Evolutionary conservation across 2,329 filamentous ascomycete species (phyloP), one percentile per base, ranked within the genome.

Genomic region (Phialophora macrospora): DNA sequence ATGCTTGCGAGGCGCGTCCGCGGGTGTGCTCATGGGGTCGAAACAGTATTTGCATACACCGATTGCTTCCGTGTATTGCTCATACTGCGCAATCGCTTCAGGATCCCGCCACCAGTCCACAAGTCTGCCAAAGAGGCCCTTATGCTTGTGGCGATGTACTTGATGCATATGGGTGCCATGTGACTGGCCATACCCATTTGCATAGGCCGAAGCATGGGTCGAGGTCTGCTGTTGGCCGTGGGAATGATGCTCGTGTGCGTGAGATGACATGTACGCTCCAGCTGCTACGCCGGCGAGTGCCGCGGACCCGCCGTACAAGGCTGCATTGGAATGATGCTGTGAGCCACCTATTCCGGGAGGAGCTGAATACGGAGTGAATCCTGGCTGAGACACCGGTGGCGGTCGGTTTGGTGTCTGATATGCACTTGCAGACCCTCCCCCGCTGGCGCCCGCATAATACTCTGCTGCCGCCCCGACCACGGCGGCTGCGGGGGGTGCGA

Each of bases 1-100:
- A 72, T 89, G 87, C 69, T 84, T 85, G 60, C 87, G 81, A 5
- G 87, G 87, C 0, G 86, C 87, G 73, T 88, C 82, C 65, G 77
- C 74, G 2, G 84, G 81, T 3, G 80, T 82, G 17, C 83, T 84
- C 8, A 82, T 80, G 6, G 87, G 86, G 66, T 88, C 86, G 72
- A 89, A 89, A 74, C 87, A 89, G 70, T 87, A 79, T 68, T 83
- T 86, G 77, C 87, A 89, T 2, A 89, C 84, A 24, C 87, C 87
- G 70, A 88, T 88, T 65, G 85, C 84, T 75, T 89, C 86, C 1
- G 87, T 88, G 72, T 89, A 89, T 73, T 88, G 86, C 74, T 89
- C 87, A 78, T 87, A 89, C 73, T 84, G 84, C 20, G 82, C 83
- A 0, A 89, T 85, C n/a, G 86, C 87, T 68, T 89, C 86, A 1